Evolutionary conservation across 139 green algal genomes (phyloP).

Genomic region (Micromonas pusilla): DNA sequence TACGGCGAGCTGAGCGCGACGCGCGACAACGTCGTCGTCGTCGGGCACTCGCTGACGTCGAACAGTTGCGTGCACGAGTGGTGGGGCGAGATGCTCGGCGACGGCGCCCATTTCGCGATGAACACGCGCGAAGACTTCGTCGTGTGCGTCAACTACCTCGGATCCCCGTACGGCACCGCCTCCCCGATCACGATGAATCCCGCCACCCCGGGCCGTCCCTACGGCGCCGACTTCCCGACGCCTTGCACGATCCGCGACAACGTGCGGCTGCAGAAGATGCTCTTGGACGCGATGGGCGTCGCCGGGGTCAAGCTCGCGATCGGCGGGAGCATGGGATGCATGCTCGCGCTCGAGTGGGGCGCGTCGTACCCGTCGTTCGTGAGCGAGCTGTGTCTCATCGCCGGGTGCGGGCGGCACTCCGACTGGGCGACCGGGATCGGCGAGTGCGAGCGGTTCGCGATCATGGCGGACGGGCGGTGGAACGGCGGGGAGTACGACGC

Average conservation of each 20-base stretch:
- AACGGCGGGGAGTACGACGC: constrained; percentile 12
- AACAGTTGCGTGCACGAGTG: constrained; percentile 26
- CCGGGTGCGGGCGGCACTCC: constrained; percentile 23
- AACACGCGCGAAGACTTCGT: constrained; percentile 8
- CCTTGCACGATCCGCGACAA: constrained; percentile 22
- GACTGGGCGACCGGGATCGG: constrained; percentile 16
- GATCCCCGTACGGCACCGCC: constrained; percentile 15
- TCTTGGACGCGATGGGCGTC: constrained; percentile 12
- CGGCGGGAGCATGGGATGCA: constrained; percentile 20
- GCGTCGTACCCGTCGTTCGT: constrained; percentile 8
- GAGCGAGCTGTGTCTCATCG: constrained; percentile 2
- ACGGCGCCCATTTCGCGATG: constrained; percentile 10
- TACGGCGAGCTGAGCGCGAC: constrained; percentile 13
- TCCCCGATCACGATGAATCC: neutral
- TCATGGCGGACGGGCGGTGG: neutral
- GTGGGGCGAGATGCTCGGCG: constrained; percentile 11
- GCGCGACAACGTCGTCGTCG: constrained; percentile 10
- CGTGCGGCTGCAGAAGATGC: neutral
- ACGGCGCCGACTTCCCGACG: neutral
- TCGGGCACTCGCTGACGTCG: constrained; percentile 25
- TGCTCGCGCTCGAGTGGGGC: constrained; percentile 25
- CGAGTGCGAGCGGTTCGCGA: constrained; percentile 15
- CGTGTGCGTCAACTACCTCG: constrained; percentile 25
- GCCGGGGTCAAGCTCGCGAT: neutral
- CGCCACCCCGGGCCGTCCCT: neutral